Evolutionary conservation across 1,139 yeast genomes (phyloP).

Genomic region (Scheffersomyces insectosa): DNA sequence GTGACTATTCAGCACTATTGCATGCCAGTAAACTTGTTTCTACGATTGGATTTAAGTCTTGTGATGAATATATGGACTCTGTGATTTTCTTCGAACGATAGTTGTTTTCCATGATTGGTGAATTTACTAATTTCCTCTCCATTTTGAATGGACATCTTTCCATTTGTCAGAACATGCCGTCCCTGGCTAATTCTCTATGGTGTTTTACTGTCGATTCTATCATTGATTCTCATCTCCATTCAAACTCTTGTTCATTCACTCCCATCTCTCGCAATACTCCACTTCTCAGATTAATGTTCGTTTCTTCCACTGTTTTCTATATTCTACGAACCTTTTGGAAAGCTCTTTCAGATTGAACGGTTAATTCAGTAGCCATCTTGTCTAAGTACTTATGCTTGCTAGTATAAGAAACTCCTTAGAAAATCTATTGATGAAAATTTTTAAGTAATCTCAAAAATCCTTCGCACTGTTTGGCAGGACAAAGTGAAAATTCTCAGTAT

Average conservation of each 20-base stretch:
- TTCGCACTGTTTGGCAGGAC: too few species aligned
- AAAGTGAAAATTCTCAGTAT: too few species aligned
- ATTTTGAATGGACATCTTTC: neutral
- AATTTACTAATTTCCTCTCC: neutral
- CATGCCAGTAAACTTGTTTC: too few species aligned
- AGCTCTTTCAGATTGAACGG: slow-evolving; percentile 99
- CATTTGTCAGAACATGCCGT: neutral
- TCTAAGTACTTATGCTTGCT: slow-evolving; percentile 8
- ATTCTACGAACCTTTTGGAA: slow-evolving; percentile 91
- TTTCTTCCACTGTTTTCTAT: slow-evolving; percentile 1
- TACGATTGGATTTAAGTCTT: too few species aligned
- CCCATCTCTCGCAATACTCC: neutral
- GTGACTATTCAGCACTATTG: too few species aligned
- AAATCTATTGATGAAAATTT: slow-evolving; percentile 4
- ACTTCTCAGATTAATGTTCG: neutral
- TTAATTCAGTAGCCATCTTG: slow-evolving; percentile 98
- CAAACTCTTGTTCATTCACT: neutral
- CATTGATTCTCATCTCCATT: neutral
- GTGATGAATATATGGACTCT: neutral
- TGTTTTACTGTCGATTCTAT: neutral
- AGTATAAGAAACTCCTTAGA: slow-evolving; percentile 4
- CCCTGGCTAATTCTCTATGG: too few species aligned
- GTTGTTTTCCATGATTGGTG: neutral
- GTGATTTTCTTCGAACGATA: neutral
- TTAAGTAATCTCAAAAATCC: neutral